These are phyloP conservation scores for Thermoascus crustaceus DNA, from an alignment of 2,329 filamentous ascomycete species.

Conservation along the genomic window DNA sequence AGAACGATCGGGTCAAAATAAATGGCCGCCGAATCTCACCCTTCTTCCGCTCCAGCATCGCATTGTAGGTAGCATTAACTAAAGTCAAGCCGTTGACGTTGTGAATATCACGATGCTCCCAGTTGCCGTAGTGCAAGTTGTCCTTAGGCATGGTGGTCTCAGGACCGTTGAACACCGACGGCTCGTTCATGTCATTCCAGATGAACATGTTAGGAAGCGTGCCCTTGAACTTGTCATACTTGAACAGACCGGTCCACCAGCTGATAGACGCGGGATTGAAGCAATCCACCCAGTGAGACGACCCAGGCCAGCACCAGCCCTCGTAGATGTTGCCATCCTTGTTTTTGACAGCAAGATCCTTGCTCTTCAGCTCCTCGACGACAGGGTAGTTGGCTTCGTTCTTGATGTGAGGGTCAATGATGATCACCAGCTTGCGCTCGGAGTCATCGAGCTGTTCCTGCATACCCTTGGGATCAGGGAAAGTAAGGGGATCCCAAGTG, in stretches of 20 bases:
- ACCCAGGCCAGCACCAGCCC: constrained; percentile 98
- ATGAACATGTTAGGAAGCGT: constrained; percentile 81
- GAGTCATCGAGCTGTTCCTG: constrained; percentile 76
- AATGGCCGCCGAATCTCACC: constrained; percentile 82
- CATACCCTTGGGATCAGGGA: constrained; percentile 79
- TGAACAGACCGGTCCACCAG: constrained; percentile 88
- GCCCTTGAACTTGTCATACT: constrained; percentile 80
- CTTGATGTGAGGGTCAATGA: constrained; percentile 98
- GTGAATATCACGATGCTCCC: constrained; percentile 96
- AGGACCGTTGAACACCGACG: constrained; percentile 95
- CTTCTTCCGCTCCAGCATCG: constrained; percentile 73
- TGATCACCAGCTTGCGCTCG: constrained; percentile 81
- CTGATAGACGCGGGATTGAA: constrained; percentile 87
- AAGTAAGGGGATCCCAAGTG: constrained; percentile 87
- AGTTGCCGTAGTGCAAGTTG: constrained; percentile 81
- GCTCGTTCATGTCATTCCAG: constrained; percentile 99
- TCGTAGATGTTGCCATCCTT: constrained; percentile 86
- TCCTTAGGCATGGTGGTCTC: constrained; percentile 99
- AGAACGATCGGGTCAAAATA: constrained; percentile 87
- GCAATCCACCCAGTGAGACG: constrained; percentile 90
- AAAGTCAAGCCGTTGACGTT: constrained; percentile 94
- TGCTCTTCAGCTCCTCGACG: constrained; percentile 71
- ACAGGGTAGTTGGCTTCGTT: constrained; percentile 72
- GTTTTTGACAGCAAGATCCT: constrained; percentile 76
- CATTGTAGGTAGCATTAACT: constrained; percentile 87